These are phyloP conservation scores for Coemansia sp. DNA, from an alignment of 192 early-diverging fungal genomes.

Conservation along the genomic window DNA sequence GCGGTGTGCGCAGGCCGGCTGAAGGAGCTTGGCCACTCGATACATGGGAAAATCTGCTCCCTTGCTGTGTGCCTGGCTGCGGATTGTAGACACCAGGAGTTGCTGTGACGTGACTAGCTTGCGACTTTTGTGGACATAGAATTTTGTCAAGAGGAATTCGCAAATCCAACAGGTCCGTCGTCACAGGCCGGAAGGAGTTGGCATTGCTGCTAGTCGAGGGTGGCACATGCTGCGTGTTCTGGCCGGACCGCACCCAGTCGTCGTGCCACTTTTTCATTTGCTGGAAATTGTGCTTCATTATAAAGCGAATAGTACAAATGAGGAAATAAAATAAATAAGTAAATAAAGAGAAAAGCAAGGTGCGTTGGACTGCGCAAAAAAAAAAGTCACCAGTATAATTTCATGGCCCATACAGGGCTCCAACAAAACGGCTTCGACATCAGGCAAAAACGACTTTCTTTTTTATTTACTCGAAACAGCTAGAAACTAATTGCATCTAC, in stretches of 20 bases:
- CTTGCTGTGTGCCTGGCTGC: background rate
- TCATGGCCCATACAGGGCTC: too few species aligned
- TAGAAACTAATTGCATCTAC: background rate
- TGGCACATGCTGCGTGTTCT: slow-evolving; percentile 9
- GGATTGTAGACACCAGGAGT: background rate
- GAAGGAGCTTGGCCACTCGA: background rate
- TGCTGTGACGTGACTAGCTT: background rate
- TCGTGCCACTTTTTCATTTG: slow-evolving; percentile 39
- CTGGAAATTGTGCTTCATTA: slow-evolving; percentile 44
- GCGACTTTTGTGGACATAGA: slow-evolving; percentile 10
- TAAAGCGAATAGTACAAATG: background rate
- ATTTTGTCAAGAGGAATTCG: slow-evolving; percentile 32
- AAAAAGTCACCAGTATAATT: too few species aligned
- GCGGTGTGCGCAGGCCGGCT: background rate
- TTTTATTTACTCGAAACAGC: background rate
- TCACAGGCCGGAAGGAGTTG: slow-evolving; percentile 21
- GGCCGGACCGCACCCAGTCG: slow-evolving; percentile 38
- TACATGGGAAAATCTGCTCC: background rate
- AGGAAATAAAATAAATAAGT: background rate
- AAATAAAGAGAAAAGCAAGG: too few species aligned
- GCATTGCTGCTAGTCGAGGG: background rate
- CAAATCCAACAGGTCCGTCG: slow-evolving; percentile 32
- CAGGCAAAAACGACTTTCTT: too few species aligned
- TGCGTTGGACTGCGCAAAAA: too few species aligned
- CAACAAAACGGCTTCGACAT: too few species aligned